Conservation (phyloP, 768 basidiomycete species). For the Trametes sanguinea region DNA sequence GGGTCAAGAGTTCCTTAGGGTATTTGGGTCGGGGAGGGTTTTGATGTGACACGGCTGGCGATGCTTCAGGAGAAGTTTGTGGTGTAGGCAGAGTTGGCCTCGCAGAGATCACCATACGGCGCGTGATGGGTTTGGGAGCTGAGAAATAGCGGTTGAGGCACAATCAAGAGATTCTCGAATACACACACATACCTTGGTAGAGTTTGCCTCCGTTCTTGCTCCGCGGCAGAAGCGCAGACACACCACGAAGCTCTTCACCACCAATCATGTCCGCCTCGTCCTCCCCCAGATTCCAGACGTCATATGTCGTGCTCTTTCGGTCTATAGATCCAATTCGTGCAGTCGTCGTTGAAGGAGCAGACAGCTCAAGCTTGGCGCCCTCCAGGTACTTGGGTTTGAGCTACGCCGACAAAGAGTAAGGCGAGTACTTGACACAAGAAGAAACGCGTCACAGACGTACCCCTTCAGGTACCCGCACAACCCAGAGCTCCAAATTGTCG, state of each 20-base stretch:
- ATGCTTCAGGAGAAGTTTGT: conserved; percentile 17
- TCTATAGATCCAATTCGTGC: conserved; percentile 50
- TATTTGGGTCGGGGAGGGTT: conserved; percentile 60
- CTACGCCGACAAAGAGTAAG: conserved; percentile 36
- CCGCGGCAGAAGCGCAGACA: conserved; percentile 68
- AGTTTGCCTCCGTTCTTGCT: conserved; percentile 60
- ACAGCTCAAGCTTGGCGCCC: conserved; percentile 45
- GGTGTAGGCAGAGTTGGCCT: conserved; percentile 40
- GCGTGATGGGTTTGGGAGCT: conserved; percentile 64
- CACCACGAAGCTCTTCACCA: conserved; percentile 62
- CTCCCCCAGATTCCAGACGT: conserved; percentile 64
- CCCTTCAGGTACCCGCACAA: conserved; percentile 67
- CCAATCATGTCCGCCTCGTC: conserved; percentile 42
- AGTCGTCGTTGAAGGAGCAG: conserved; percentile 42
- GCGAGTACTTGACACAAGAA: not conserved
- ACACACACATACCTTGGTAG: conserved; percentile 49
- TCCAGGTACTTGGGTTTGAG: conserved; percentile 67
- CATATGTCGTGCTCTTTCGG: conserved; percentile 57
- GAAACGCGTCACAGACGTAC: conserved; percentile 42
- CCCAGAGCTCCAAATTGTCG: conserved; percentile 65
- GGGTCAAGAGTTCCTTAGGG: conserved; percentile 61
- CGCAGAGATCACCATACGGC: conserved; percentile 59
- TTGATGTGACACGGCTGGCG: conserved; percentile 34
- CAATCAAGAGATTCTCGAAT: not conserved
- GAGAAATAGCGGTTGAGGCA: not conserved